Base-by-base conservation (phyloP, 148 eudicot species). In the Gaultheria prostrata region DNA sequence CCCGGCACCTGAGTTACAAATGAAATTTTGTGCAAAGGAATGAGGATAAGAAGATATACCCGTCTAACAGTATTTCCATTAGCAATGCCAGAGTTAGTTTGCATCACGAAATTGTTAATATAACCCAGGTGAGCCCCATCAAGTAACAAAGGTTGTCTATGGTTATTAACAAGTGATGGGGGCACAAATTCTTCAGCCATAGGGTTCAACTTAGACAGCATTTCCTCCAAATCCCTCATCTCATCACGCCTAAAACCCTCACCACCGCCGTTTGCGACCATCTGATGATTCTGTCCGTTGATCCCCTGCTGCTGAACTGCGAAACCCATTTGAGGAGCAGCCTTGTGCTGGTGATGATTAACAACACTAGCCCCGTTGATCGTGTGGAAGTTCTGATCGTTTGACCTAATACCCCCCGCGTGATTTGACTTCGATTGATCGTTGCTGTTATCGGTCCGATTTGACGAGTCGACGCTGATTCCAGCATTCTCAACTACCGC, bases 121-220 rank as follows among this genome's bases (percentile, higher is more conserved):
- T 82, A 89, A 43, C 91, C 93, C 54, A 89, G 80, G 45, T 54
- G 84, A 6, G 77, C 89, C 53, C 46, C 81, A 48, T 84, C 39
- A 18, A 84, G 69, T 11, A 50, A 77, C 71, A 85, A 53, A 17
- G 83, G 82, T 49, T 63, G 70, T 24, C 70, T 63, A 24, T 10
- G 70, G 30, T 74, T 49, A 80, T 82, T 85, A 6, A 79, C 69
- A 76, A 87, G 84, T 1, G 93, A 93, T 30, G 91, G 88, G 5
- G 98, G 97, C 50, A 93, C 92, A 85, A 95, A 95, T 49, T 95
- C 98, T 77, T 89, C 81, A 4, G 98, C 98, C 97, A 90, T 87
- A 4, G 98, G 98, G 86, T 95, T 95, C 83, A 95, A 77, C 72
- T 93, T 95, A 0, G 98, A 91, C 50, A 93, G 80, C 88, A 88